These are phyloP conservation scores for Gaeumannomyces tritici DNA, from an alignment of 2,329 filamentous ascomycete species.

Conservation along the genomic window DNA sequence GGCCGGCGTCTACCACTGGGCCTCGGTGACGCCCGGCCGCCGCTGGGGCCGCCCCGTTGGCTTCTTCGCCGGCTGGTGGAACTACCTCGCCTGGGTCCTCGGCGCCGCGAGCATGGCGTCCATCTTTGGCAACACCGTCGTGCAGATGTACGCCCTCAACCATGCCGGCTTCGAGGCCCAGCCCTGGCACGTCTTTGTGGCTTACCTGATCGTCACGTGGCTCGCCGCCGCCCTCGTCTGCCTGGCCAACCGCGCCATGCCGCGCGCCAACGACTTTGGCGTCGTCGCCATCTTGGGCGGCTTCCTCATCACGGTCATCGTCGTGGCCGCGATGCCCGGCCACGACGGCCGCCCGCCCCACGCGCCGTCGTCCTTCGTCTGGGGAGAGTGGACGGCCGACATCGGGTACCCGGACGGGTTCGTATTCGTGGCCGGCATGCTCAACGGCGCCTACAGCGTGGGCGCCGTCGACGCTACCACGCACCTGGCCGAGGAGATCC, in stretches of 20 bases:
- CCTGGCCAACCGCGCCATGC: conserved; percentile 44
- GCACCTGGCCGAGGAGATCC: conserved; percentile 58
- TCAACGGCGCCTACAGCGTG: conserved; percentile 61
- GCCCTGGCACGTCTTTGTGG: conserved; percentile 33
- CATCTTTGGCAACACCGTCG: conserved; percentile 29
- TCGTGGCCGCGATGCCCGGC: conserved; percentile 39
- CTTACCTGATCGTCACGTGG: conserved; percentile 30
- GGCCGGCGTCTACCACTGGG: conserved; percentile 53
- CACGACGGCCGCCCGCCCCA: conserved; percentile 17
- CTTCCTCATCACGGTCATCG: conserved; percentile 39
- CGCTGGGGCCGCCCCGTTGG: conserved; percentile 38
- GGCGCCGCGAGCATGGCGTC: conserved; percentile 28
- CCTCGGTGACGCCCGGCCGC: conserved; percentile 40
- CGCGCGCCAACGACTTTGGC: conserved; percentile 42
- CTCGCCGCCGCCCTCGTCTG: conserved; percentile 30
- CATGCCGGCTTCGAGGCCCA: conserved; percentile 24
- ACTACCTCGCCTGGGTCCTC: conserved; percentile 30
- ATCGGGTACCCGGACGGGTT: conserved; percentile 31
- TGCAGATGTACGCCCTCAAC: conserved; percentile 33
- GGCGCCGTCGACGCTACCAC: conserved; percentile 57
- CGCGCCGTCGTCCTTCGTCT: conserved; percentile 26
- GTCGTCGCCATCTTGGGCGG: conserved; percentile 23
- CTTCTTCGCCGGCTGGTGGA: conserved; percentile 36
- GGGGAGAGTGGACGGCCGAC: conserved; percentile 26
- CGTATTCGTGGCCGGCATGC: conserved; percentile 30